These are phyloP conservation scores for Sordariomycetes sp. DNA, from an alignment of 2,329 filamentous ascomycete species.

Conservation along the genomic window DNA sequence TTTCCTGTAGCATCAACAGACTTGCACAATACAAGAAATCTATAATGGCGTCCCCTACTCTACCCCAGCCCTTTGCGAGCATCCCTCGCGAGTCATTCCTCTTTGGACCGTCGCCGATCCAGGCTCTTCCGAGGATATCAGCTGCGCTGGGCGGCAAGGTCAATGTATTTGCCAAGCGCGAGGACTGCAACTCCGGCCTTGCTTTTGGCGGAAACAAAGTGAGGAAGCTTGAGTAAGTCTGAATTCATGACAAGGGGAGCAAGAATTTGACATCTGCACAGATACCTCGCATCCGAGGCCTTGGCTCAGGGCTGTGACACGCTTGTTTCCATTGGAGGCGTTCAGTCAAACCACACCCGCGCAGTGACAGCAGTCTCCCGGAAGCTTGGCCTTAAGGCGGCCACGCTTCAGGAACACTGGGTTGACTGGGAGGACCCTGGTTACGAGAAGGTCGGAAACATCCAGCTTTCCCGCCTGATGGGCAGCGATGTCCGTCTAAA, in stretches of 20 bases:
- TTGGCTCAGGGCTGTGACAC: constrained; percentile 47
- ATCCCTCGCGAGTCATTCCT: constrained; percentile 55
- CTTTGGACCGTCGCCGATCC: constrained; percentile 61
- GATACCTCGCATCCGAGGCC: constrained; percentile 57
- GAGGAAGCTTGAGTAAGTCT: constrained; percentile 52
- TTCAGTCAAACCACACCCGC: constrained; percentile 63
- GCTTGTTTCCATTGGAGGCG: constrained; percentile 56
- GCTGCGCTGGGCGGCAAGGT: constrained; percentile 49
- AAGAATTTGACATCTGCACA: constrained; percentile 11
- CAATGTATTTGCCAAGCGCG: constrained; percentile 60
- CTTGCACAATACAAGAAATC: no score
- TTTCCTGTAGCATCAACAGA: no score
- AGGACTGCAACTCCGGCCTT: constrained; percentile 60
- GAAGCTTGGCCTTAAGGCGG: constrained; percentile 44
- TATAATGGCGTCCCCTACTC: constrained; percentile 23
- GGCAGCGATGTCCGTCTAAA: constrained; percentile 54
- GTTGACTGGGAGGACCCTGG: constrained; percentile 50
- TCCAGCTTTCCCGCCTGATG: constrained; percentile 61
- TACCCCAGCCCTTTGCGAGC: constrained; percentile 52
- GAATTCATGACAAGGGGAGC: neutral
- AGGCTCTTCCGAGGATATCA: constrained; percentile 56
- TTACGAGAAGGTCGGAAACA: constrained; percentile 60
- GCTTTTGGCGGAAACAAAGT: constrained; percentile 64
- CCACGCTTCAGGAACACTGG: constrained; percentile 56
- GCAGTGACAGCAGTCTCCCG: constrained; percentile 56